Evolutionary conservation across 164 flowering plant genomes (phyloP).

Genomic region (Liquidambar formosana): DNA sequence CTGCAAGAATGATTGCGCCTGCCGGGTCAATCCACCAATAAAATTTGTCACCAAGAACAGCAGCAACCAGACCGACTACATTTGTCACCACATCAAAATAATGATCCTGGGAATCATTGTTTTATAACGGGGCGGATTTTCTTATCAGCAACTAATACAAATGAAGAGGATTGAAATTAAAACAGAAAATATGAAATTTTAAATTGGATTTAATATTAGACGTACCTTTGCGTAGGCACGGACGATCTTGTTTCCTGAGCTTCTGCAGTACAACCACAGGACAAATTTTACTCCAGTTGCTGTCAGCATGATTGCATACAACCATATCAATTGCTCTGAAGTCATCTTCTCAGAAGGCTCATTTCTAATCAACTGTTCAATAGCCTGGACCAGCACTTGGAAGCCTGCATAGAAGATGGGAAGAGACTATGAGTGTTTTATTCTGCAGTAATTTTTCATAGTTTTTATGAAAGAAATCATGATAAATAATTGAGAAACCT

Average conservation of each 20-base stretch:
- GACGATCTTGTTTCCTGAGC: conserved; percentile 77
- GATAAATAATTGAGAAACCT: no score
- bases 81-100: conserved; percentile 66
- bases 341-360: conserved; percentile 53
- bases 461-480: no score
- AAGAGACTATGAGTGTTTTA: background rate
- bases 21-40: conserved; percentile 71
- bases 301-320: conserved; percentile 71
- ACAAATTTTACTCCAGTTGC: conserved; percentile 77
- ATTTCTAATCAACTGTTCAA: conserved; percentile 62
- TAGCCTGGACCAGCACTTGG: conserved; percentile 82
- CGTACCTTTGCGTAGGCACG: conserved; percentile 99
- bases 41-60: conserved; percentile 48
- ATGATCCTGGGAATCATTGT: conserved; percentile 45
- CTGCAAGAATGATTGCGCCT: conserved; percentile 58
- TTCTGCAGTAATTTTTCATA: no score
- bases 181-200: background rate
- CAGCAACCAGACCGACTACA: conserved; percentile 56
- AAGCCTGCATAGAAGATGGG: conserved; percentile 54
- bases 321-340: conserved; percentile 61
- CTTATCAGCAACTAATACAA: no score
- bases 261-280: conserved; percentile 87
- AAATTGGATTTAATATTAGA: no score
- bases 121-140: background rate
- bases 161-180: background rate